Conservation (phyloP, 31 red algal genomes). For the Endocladia muricata region DNA sequence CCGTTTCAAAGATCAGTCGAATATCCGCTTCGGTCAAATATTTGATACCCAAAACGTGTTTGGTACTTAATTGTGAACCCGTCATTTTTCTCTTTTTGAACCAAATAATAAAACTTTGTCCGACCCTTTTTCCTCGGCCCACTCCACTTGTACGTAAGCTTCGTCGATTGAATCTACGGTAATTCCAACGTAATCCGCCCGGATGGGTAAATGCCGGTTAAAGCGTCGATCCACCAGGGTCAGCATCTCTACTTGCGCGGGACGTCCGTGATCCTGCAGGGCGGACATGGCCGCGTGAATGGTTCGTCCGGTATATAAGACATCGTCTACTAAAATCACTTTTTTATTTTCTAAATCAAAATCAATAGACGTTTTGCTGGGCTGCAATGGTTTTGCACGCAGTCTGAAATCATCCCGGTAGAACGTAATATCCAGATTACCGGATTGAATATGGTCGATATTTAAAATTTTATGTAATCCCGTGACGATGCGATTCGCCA, state of each 20-base stretch:
- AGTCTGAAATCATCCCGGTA: conserved; percentile 3
- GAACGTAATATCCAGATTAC: neutral
- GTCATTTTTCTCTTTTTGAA: neutral
- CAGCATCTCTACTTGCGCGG: neutral
- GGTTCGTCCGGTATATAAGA: conserved; percentile 8
- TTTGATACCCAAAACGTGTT: conserved; percentile 7
- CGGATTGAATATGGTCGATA: no score
- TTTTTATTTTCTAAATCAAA: neutral
- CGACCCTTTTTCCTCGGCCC: neutral
- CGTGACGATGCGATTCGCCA: neutral
- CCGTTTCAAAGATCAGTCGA: conserved; percentile 2
- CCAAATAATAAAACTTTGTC: neutral
- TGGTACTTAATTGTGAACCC: no score
- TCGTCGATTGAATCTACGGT: neutral
- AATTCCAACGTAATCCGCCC: neutral
- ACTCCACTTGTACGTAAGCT: neutral
- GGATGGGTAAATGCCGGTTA: conserved; percentile 4
- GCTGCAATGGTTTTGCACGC: neutral
- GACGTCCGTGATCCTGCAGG: neutral
- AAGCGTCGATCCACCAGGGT: neutral
- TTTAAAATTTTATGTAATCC: no score
- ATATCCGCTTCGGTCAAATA: neutral
- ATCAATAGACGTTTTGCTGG: neutral
- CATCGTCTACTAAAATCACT: conserved; percentile 3
- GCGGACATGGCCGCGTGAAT: neutral